Evolutionary conservation across 805 yeast genomes (phyloP).

Genomic region (Kuraishia piskuri): DNA sequence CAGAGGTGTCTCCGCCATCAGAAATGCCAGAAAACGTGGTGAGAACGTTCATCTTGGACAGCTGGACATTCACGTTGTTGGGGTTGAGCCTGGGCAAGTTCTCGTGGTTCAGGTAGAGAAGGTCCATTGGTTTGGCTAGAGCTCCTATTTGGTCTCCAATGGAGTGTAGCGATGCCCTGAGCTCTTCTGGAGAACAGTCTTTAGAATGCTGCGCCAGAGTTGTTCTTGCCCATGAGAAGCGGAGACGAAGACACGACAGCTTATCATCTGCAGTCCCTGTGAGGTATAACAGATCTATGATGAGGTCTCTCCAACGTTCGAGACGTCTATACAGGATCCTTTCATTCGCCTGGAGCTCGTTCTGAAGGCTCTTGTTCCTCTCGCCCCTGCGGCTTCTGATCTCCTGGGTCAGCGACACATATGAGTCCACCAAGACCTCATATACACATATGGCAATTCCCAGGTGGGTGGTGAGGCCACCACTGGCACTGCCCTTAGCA

Average conservation of each 20-base stretch:
- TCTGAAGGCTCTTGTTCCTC: slow-evolving; percentile 9
- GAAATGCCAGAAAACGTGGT: slow-evolving; percentile 51
- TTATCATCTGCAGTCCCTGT: neutral
- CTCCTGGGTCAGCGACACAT: slow-evolving; percentile 21
- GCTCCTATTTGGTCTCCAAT: slow-evolving; percentile 13
- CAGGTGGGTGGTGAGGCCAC: slow-evolving; percentile 1
- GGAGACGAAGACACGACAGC: slow-evolving; percentile 13
- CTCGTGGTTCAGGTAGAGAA: slow-evolving; percentile 49
- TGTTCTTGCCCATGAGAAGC: slow-evolving; percentile 42
- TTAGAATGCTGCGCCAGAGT: slow-evolving; percentile 33
- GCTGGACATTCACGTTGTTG: slow-evolving; percentile 45
- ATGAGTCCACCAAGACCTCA: slow-evolving; percentile 36
- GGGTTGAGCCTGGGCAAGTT: slow-evolving; percentile 48
- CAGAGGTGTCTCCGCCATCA: slow-evolving; percentile 15
- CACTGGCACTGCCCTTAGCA: neutral
- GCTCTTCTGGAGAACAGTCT: slow-evolving; percentile 21
- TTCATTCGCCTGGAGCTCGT: slow-evolving; percentile 28
- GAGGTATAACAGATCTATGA: slow-evolving; percentile 19
- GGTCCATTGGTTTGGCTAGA: slow-evolving; percentile 13
- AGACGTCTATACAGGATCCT: slow-evolving; percentile 33
- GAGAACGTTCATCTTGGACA: slow-evolving; percentile 65
- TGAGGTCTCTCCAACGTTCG: slow-evolving; percentile 35
- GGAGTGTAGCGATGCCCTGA: slow-evolving; percentile 17
- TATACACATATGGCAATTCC: slow-evolving; percentile 25
- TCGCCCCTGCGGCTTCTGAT: slow-evolving; percentile 14